Conservation (phyloP, 2,329 filamentous ascomycete genomes). For the Colletotrichum sp. region DNA sequence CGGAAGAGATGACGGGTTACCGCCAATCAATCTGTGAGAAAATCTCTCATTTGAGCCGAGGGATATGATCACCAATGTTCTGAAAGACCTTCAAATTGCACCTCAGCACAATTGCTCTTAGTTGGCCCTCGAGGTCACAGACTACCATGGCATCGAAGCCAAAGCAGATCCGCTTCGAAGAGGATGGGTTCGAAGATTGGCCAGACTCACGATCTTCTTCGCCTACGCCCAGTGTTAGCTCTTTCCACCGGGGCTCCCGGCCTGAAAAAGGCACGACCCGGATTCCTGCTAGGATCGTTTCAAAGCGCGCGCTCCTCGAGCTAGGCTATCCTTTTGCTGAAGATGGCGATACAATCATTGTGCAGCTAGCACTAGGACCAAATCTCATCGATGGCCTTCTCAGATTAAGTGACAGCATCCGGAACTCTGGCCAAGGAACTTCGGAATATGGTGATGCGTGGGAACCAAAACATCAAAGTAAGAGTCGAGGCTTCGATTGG, state of each 20-base stretch:
- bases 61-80: not conserved
- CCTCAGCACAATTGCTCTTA: not conserved
- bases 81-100: not conserved
- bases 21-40: not conserved
- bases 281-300: slow-evolving; percentile 81
- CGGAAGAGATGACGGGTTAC: not conserved
- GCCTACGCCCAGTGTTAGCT: not conserved
- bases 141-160: not conserved
- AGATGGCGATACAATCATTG: slow-evolving; percentile 81
- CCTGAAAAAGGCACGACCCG: slow-evolving; percentile 88
- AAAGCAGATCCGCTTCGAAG: not conserved
- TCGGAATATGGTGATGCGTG: not conserved
- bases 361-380: slow-evolving; percentile 83
- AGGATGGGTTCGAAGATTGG: not conserved
- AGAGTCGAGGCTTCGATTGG: not conserved
- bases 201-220: not conserved
- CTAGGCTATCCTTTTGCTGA: slow-evolving; percentile 86
- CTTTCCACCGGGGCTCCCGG: not conserved
- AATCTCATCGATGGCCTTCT: slow-evolving; percentile 92
- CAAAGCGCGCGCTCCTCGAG: slow-evolving; percentile 80
- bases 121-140: not conserved
- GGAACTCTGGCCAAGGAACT: not conserved
- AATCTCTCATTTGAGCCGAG: not conserved
- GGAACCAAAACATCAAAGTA: not conserved
- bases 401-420: slow-evolving; percentile 68